phyloP scores from a whole-genome alignment of 495 filamentous ascomycete species.

The Apodospora peruviana region DNA sequence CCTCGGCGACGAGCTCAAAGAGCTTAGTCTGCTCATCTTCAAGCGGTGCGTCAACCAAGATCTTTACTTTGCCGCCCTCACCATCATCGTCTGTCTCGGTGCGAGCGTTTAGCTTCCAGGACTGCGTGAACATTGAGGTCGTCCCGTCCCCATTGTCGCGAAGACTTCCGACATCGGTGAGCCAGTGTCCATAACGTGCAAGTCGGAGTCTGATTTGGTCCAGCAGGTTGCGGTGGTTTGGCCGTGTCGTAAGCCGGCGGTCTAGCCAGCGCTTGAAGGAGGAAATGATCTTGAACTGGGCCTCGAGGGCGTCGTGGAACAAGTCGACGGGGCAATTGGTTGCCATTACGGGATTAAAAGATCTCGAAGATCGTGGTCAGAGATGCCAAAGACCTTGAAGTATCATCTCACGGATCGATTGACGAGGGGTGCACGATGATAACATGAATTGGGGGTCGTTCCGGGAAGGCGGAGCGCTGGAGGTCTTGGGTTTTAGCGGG shows the following conservation, averaged over 20 bases:
- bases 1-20: slow-evolving; percentile 4
- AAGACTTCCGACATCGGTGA: background rate
- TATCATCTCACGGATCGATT: too few relatives aligned
- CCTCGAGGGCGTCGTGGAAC: background rate
- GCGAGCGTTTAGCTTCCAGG: background rate
- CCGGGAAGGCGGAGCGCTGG: too few relatives aligned
- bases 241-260: background rate
- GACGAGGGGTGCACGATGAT: too few relatives aligned
- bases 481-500: too few relatives aligned
- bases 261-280: slow-evolving; percentile 12
- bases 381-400: too few relatives aligned
- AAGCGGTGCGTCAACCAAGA: slow-evolving; percentile 2
- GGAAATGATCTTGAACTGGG: slow-evolving; percentile 6
- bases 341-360: too few relatives aligned
- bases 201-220: background rate
- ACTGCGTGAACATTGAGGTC: background rate
- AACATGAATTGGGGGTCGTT: too few relatives aligned
- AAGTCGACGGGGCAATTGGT: background rate
- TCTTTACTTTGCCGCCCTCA: background rate
- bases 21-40: background rate
- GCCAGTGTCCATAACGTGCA: slow-evolving; percentile 1
- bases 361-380: too few relatives aligned
- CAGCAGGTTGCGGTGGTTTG: slow-evolving; percentile 3
- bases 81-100: background rate
- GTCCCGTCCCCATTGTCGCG: background rate